A percentile compares a stretch with the other conserved stretches of the same genome.
These are phyloP conservation scores for Arbutus unedo DNA, from an alignment of 148 eudicot species.

Conservation along the genomic window DNA sequence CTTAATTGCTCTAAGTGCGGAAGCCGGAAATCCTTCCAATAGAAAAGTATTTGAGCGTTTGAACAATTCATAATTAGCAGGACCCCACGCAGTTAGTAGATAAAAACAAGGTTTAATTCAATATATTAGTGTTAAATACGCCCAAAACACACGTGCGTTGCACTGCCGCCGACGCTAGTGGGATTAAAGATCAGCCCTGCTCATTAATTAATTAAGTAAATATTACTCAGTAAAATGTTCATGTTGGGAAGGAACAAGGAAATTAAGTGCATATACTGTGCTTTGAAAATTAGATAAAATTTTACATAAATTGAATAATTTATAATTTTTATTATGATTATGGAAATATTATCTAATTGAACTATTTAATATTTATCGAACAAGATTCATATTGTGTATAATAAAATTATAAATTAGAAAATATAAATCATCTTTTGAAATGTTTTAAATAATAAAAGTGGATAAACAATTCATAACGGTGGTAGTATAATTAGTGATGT, in stretches of 20 bases:
- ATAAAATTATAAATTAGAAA: no score
- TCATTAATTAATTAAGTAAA: neutral
- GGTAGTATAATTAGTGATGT: no score
- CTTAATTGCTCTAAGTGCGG: no score
- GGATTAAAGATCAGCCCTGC: slow-evolving; percentile 10
- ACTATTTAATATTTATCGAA: no score
- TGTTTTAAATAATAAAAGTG: no score
- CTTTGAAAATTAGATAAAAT: no score
- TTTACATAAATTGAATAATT: no score
- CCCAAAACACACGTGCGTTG: slow-evolving; percentile 5
- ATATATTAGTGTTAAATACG: neutral
- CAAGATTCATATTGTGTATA: neutral
- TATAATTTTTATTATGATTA: no score
- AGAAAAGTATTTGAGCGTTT: neutral
- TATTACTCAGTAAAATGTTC: neutral
- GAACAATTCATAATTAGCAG: neutral
- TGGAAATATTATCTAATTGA: no score
- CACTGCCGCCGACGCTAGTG: slow-evolving; percentile 7
- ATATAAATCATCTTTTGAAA: no score
- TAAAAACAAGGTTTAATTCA: slow-evolving; percentile 14
- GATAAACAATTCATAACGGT: no score
- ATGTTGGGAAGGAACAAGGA: slow-evolving; percentile 12
- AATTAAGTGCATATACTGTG: neutral
- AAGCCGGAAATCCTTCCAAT: no score
- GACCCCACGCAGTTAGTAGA: neutral